Evolutionary conservation across 2,329 filamentous ascomycete species (phyloP), one percentile per base, ranked within the genome.

Genomic region (Catunica adiposa): DNA sequence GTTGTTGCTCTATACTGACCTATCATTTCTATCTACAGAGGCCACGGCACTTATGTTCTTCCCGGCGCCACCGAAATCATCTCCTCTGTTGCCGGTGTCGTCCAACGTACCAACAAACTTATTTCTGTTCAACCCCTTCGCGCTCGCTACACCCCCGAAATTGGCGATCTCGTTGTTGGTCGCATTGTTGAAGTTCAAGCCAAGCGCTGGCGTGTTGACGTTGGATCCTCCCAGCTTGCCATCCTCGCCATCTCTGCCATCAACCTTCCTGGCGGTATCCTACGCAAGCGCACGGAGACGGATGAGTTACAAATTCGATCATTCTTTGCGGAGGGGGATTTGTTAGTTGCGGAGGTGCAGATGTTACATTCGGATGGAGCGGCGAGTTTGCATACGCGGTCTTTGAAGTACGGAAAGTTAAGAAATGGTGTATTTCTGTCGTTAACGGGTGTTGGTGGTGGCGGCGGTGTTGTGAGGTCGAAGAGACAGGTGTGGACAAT

Each of bases 261-360:
- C 70, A 98, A 98, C 66, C 73, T 98, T 1, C 92, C 92, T 0
- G 92, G 92, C 56, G 92, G 92, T 34, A 94, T 95, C 61, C 74
- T 96, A 63, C 80, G 92, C 58, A 86, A 90, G 66, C 78, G 92
- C 61, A 98, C 92, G 26, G 89, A 90, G 64, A 94, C 92, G 15
- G 92, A 98, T 68, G 92, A 97, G 72, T 76, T 98, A 63, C 92
- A 97, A 70, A 97, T 98, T 69, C 81, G 92, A 53, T 87, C 82
- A n/a, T 98, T 96, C 70, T 97, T 98, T 71, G 83, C 84, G 55
- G 92, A 98, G 69, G 92, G 92, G 11, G 92, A 98, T 66, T 71
- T 98, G 54, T 73, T 98, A 15, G 86, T 97, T 17, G 92, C 92
- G 1, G 92, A 98, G 71, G 92, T 98, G 55, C 92, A 98, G 75